A percentile compares a stretch with the other conserved stretches of the same genome.
Conservation (phyloP, 2,329 filamentous ascomycete genomes). For the Leptosphaerulina australis region DNA sequence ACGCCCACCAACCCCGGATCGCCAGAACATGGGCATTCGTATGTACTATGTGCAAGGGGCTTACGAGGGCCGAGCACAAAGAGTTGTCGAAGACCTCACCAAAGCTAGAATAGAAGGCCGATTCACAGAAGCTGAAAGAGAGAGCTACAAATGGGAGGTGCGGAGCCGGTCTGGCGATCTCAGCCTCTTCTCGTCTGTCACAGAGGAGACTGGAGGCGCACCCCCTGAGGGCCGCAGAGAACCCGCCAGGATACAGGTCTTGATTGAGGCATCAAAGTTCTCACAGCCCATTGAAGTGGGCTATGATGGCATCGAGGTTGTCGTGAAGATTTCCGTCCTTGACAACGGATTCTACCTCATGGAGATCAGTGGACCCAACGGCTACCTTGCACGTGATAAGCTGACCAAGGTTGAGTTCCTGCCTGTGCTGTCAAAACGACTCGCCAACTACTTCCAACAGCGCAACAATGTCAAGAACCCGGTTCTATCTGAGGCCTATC, state of each 20-base stretch:
- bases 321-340: constrained; percentile 64
- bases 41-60: constrained; percentile 72
- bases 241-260: constrained; percentile 71
- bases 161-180: constrained; percentile 66
- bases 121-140: constrained; percentile 82
- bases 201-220: constrained; percentile 70
- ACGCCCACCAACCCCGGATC: constrained; percentile 42
- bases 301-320: constrained; percentile 69
- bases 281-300: constrained; percentile 59
- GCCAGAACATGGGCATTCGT: constrained; percentile 39
- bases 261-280: constrained; percentile 73
- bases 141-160: constrained; percentile 80
- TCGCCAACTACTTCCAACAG: constrained; percentile 72
- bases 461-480: constrained; percentile 73
- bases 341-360: constrained; percentile 63
- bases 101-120: constrained; percentile 86
- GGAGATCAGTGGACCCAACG: constrained; percentile 69
- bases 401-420: constrained; percentile 75
- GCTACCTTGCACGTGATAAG: constrained; percentile 74
- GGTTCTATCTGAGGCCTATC: constrained; percentile 68
- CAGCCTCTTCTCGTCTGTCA: constrained; percentile 68
- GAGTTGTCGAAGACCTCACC: constrained; percentile 81
- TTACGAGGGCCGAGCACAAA: constrained; percentile 78
- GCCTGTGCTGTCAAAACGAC: constrained; percentile 73
- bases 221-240: constrained; percentile 68